Evolutionary conservation across 176 grass and related monocot genomes (phyloP), one percentile per base, ranked within the genome.

Genomic region (Triticum timopheevii): DNA sequence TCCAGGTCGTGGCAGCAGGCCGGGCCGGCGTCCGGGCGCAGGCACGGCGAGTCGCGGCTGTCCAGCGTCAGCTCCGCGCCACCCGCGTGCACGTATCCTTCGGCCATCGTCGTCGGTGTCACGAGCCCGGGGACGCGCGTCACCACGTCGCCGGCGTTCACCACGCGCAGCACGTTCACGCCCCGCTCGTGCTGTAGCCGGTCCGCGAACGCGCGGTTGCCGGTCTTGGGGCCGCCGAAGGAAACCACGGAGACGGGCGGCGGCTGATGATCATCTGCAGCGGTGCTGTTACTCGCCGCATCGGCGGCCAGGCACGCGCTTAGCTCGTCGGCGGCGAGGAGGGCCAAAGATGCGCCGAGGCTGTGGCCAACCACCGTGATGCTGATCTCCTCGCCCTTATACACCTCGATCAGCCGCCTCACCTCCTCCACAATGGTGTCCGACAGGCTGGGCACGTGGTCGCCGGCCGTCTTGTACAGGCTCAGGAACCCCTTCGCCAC

Each of bases 131-230:
- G 93, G 15, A 95, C 88, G 13, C 83, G 88, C 3, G 93, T 95
- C 68, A 95, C 93, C 79, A 95, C 76, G 89, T 95, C 94, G 83
- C 90, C 88, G 4, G 73, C 91, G 87, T 95, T 95, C 64, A 95
- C 94, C 36, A 95, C 87, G 59, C 94, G 80, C 12, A 95, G 78
- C 8, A 90, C 94, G 76, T 93, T 93, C 31, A 95, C 86, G 7
- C 73, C 64, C 1, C 24, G 80, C 22, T 81, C 77, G 0, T 77
- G 13, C 79, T 78, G 73, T 7, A 95, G 80, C 22, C 81, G 42
- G 1, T 95, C 86, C 20, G 80, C 94, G 77, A 95, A 95, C 45
- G 86, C 91, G 39, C 78, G 65, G 80, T 95, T 93, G 0, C 94
- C 91, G 2, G 83, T 71, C 64, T 92, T 90, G 13, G 94, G 94